phyloP scores from a whole-genome alignment of 78 protist species.

The Isochrysis galbana region DNA sequence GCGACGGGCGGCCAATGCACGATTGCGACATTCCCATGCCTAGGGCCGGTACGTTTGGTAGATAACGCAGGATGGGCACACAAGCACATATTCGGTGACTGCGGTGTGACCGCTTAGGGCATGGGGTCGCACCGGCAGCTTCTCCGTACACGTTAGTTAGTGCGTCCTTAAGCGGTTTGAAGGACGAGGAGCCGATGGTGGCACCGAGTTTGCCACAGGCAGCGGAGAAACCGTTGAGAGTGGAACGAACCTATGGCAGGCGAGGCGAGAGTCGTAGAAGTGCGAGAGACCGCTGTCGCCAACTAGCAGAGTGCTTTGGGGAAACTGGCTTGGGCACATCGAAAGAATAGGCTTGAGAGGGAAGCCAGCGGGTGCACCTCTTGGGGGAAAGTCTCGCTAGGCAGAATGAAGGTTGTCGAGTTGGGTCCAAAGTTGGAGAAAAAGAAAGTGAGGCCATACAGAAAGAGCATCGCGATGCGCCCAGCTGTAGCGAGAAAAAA shows the following conservation, averaged over 20 bases:
- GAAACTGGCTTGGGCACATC: no score
- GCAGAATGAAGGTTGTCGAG: slow-evolving; percentile 84
- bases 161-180: slow-evolving; percentile 38
- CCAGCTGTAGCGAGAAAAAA: not conserved
- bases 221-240: slow-evolving; percentile 78
- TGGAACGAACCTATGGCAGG: slow-evolving; percentile 60
- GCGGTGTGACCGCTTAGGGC: no score
- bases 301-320: no score
- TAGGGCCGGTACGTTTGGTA: no score
- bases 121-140: no score
- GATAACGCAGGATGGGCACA: no score
- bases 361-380: no score
- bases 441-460: slow-evolving; percentile 82
- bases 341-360: no score
- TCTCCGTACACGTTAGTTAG: not conserved
- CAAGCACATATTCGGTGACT: no score
- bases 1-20: no score
- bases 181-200: slow-evolving; percentile 70
- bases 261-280: slow-evolving; percentile 19
- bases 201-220: slow-evolving; percentile 87
- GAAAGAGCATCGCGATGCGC: slow-evolving; percentile 50
- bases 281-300: not conserved
- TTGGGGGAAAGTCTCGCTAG: slow-evolving; percentile 73
- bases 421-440: slow-evolving; percentile 86
- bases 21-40: no score